Percentiles rank a stretch among this genome's conserved stretches.
Evolutionary conservation across 2,329 filamentous ascomycete species (phyloP).

Genomic region (Colletotrichum godetiae): DNA sequence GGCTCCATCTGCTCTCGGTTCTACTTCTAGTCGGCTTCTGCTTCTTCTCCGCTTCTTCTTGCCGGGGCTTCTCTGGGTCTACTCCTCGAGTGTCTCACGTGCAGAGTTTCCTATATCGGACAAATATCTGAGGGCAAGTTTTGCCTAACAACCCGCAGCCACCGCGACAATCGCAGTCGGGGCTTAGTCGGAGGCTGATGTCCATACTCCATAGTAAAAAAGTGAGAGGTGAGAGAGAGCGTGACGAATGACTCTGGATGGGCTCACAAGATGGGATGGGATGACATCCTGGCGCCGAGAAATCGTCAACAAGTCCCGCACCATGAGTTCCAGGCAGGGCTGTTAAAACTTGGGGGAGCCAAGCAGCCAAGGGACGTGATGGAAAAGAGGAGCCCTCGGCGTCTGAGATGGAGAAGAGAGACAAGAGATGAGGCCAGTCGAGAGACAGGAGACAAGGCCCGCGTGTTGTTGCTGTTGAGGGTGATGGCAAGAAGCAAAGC

Average conservation of each 20-base stretch:
- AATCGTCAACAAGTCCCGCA: slow-evolving; percentile 31
- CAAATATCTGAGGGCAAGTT: neutral
- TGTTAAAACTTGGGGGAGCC: slow-evolving; percentile 20
- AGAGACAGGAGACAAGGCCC: neutral
- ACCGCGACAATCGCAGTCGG: slow-evolving; percentile 22
- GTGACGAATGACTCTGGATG: slow-evolving; percentile 21
- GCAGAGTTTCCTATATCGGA: slow-evolving; percentile 12
- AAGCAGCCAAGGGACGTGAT: slow-evolving; percentile 9
- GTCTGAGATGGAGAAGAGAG: slow-evolving; percentile 18
- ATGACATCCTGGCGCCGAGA: slow-evolving; percentile 23
- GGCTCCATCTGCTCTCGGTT: neutral
- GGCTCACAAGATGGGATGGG: slow-evolving; percentile 27
- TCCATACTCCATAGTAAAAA: slow-evolving; percentile 1
- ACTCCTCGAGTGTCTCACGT: slow-evolving; percentile 14
- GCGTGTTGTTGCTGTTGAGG: slow-evolving; percentile 17
- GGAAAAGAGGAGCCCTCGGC: slow-evolving; percentile 22
- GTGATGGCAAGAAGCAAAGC: slow-evolving; percentile 6
- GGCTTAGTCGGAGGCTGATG: slow-evolving; percentile 16
- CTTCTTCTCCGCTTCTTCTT: neutral
- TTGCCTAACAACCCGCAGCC: neutral
- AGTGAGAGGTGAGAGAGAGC: neutral
- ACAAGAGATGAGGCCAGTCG: neutral
- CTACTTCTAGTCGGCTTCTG: slow-evolving; percentile 7
- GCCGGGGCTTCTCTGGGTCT: slow-evolving; percentile 6
- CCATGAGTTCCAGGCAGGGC: slow-evolving; percentile 21